Conservation (phyloP, 2,329 filamentous ascomycete genomes). For the Fusarium sp. region DNA sequence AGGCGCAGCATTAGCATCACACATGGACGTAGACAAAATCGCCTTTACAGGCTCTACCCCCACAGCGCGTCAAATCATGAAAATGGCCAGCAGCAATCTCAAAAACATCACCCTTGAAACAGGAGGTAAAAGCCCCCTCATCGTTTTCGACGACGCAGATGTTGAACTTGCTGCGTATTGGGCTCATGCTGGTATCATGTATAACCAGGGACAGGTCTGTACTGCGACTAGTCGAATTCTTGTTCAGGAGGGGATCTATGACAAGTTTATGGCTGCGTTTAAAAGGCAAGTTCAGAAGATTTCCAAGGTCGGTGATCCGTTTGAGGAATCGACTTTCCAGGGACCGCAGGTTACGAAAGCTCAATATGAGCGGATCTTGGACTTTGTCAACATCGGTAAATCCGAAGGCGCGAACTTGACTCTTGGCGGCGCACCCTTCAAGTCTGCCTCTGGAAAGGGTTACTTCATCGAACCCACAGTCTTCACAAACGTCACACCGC, state of each 20-base stretch:
- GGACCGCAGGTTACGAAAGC: constrained; percentile 78
- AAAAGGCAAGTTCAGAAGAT: constrained; percentile 48
- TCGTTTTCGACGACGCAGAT: constrained; percentile 75
- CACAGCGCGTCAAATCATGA: constrained; percentile 81
- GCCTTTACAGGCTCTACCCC: constrained; percentile 82
- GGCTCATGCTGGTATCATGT: constrained; percentile 64
- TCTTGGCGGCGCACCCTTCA: constrained; percentile 64
- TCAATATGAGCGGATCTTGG: constrained; percentile 77
- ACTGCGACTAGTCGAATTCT: constrained; percentile 73
- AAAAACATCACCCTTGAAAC: constrained; percentile 77
- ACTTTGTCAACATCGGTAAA: constrained; percentile 77
- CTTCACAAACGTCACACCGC: constrained; percentile 56
- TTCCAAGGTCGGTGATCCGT: constrained; percentile 77
- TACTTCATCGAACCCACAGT: constrained; percentile 62
- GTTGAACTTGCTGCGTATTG: constrained; percentile 75
- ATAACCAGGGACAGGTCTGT: constrained; percentile 74
- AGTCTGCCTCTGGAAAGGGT: constrained; percentile 54
- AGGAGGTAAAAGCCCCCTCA: constrained; percentile 73
- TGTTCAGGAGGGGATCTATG: constrained; percentile 70
- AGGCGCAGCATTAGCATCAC: constrained; percentile 75
- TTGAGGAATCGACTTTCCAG: constrained; percentile 76
- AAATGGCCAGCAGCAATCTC: constrained; percentile 73
- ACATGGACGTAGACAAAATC: constrained; percentile 78
- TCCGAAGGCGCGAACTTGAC: constrained; percentile 76
- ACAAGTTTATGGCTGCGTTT: constrained; percentile 66